Evolutionary conservation across 139 green algal genomes (phyloP), one percentile per base, ranked within the genome.

Genomic region (Trebouxia sp.): DNA sequence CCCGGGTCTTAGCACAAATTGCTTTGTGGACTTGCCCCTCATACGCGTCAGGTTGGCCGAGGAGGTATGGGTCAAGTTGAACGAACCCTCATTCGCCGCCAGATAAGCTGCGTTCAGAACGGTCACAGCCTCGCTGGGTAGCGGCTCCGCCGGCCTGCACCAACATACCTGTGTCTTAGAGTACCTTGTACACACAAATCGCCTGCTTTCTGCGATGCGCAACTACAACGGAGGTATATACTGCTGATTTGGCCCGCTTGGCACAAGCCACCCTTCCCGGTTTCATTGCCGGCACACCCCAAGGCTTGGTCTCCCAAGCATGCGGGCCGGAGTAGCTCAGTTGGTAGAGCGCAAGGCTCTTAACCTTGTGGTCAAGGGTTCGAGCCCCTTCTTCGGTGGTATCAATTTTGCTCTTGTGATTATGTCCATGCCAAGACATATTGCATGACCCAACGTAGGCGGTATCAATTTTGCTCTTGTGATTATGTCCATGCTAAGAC

Each of bases 1-100:
- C 6, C 47, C 76, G 0, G 90, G 90, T 8, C 47, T 82, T 14
- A 93, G 81, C 24, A 75, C 42, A 70, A 93, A 88, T 81, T 91
- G 87, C 43, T 65, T 58, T 17, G 53, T 72, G 8, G 69, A 80
- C 78, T 87, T 87, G 41, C 77, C 77, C 26, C 62, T 41, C 53
- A 72, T 28, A 26, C 77, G 56, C 53, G 76, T 10, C n/a, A 82
- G 11, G 14, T 56, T 82, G 38, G 62, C 53, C 3, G 55, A 76
- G 41, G 38, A 43, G 43, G 77, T 82, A 24, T 30, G 41, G 10
- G 38, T 83, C 28, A 83, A 32, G 24, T 80, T 74, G 28, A 89
- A 78, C 30, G 72, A 43, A 22, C 78, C 84, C 6, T 75, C 83
- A 48, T 91, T 88, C 7, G 55, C 79, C 0, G 65, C 43, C n/a